Evolutionary conservation across 116 monocot species (phyloP).

Genomic region (Posidonia oceanica): DNA sequence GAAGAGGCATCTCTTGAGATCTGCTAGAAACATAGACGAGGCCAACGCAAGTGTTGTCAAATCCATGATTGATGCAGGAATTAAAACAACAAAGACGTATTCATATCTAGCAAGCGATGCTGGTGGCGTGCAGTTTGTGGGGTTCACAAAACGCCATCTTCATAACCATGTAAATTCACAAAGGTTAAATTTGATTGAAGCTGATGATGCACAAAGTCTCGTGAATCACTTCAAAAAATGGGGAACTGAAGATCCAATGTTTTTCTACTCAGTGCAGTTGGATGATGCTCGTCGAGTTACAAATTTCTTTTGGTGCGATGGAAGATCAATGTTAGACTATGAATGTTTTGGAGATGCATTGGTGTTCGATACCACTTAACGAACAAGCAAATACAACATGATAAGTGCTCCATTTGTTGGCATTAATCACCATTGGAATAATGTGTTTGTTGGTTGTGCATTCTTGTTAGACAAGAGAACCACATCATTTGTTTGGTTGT

Average conservation of each 20-base stretch:
- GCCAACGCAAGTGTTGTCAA: neutral
- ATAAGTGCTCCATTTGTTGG: neutral
- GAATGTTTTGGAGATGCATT: neutral
- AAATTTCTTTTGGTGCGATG: no score
- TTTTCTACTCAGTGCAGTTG: neutral
- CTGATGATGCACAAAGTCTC: conserved; percentile 3
- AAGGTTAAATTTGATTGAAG: neutral
- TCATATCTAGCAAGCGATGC: neutral
- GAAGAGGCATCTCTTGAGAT: neutral
- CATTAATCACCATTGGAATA: neutral
- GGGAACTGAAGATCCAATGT: neutral
- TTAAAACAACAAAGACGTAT: neutral
- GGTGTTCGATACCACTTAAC: neutral
- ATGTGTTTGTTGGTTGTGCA: neutral
- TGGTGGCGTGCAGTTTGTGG: no score
- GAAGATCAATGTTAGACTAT: no score
- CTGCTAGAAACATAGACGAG: neutral
- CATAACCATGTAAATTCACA: neutral
- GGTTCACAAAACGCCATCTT: neutral
- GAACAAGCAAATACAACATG: neutral
- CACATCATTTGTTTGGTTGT: neutral
- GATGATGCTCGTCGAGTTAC: neutral
- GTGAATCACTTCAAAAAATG: neutral
- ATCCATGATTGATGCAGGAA: neutral
- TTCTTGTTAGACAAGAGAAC: neutral